Conservation (phyloP, 1,284 basidiomycete genomes). For the Sutorius eximius region DNA sequence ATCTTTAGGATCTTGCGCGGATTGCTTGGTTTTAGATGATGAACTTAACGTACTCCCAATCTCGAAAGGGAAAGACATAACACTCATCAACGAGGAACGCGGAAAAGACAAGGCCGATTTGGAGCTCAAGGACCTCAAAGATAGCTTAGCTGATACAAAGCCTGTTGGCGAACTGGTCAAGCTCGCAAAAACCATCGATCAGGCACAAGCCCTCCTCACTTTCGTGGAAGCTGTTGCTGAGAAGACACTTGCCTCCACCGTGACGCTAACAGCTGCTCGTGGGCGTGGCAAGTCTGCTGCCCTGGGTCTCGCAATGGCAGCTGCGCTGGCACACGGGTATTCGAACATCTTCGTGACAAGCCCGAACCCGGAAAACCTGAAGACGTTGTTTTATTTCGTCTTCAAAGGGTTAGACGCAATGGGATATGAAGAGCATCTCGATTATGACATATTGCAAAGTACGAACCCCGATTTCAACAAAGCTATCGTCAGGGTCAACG, state of each 20-base stretch:
- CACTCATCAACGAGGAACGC: slow-evolving; percentile 57
- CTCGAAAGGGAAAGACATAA: slow-evolving; percentile 94
- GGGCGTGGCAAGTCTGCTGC: slow-evolving; percentile 98
- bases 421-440: slow-evolving; percentile 96
- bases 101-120: slow-evolving; percentile 52
- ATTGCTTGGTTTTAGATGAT: slow-evolving; percentile 95
- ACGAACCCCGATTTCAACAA: slow-evolving; percentile 95
- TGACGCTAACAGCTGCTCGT: slow-evolving; percentile 91
- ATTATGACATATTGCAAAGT: slow-evolving; percentile 95
- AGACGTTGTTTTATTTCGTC: slow-evolving; percentile 97
- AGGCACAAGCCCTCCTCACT: slow-evolving; percentile 88
- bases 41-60: slow-evolving; percentile 98
- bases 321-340: slow-evolving; percentile 93
- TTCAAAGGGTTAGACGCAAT: slow-evolving; percentile 96
- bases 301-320: slow-evolving; percentile 90
- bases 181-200: slow-evolving; percentile 92
- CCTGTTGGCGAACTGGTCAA: slow-evolving; percentile 89
- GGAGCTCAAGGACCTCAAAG: slow-evolving; percentile 83
- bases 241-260: slow-evolving; percentile 92
- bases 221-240: slow-evolving; percentile 92
- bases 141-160: slow-evolving; percentile 80
- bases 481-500: slow-evolving; percentile 93
- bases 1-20: slow-evolving; percentile 86
- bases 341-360: slow-evolving; percentile 99
- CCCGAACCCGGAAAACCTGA: slow-evolving; percentile 96